Evolutionary conservation across 2,329 filamentous ascomycete genomes (phyloP), one percentile per base, ranked within the genome.

Genomic region (Huntiella savannae): DNA sequence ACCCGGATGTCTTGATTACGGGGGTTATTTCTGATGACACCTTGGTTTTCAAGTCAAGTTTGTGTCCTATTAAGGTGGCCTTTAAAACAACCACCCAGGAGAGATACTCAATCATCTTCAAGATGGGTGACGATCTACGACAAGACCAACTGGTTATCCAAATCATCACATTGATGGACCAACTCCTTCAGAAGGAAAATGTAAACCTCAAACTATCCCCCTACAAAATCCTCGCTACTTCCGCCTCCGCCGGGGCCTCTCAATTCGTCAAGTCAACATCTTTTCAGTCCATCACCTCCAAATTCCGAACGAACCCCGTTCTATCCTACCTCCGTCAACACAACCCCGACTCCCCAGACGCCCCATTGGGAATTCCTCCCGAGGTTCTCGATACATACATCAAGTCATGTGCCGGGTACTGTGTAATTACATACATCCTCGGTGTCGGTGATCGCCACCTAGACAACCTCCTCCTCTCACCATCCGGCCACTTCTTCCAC

Each of bases 161-260:
- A 57, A 96, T 96, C 57, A 95, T 98, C 59, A 93, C 85, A 0
- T 71, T 98, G 12, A 98, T 98, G 91, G 91, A 98, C 56, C 83
- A 88, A 49, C 74, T 98, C 1, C 71, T 98, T 4, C 83, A 84
- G 50, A 95, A 96, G 57, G 91, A 98, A 58, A 96, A 98, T 51
- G 69, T 98, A 7, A 91, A 98, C 57, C 71, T 98, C 39, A 95
- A 92, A 58, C 70, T 98, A 1, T 88, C 88, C 0, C 91, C 91
- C 0, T 98, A 98, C 65, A 88, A 88, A 55, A 95, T 96, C 52
- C 73, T 98, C 6, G 91, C 91, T 1, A 98, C 91, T 2, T 87
- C 84, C 51, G 82, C 85, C 7, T 81, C 75, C 1, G 87, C 87
- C 2, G 91, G 91, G 5, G 84, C 88, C 4, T 86, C 91, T 13